Evolutionary conservation across 2,329 filamentous ascomycete genomes (phyloP).

Genomic region (Daldinia sp.): DNA sequence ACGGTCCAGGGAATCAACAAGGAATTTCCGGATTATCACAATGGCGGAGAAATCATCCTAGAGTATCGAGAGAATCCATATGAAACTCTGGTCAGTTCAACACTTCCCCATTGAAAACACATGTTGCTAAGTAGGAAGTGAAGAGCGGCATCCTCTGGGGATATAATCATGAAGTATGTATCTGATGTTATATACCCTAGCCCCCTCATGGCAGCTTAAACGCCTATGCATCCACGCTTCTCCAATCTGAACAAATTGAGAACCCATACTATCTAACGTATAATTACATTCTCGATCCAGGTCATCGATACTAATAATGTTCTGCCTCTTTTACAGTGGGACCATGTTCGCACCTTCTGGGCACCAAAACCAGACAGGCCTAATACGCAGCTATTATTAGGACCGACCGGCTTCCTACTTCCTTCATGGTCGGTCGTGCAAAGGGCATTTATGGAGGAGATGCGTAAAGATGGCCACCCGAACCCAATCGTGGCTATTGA

Average conservation of each 20-base stretch:
- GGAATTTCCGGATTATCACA: neutral
- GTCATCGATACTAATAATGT: neutral
- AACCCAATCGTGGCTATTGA: neutral
- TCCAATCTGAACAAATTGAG: no score
- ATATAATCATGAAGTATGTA: slow-evolving; percentile 26
- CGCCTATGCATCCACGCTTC: no score
- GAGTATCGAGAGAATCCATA: neutral
- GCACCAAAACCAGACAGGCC: neutral
- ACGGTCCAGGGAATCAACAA: neutral
- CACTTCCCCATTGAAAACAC: no score
- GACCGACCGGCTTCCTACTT: neutral
- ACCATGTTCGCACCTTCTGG: neutral
- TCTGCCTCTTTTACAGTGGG: neutral
- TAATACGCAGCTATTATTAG: neutral
- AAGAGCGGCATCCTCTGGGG: slow-evolving; percentile 36
- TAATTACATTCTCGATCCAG: neutral
- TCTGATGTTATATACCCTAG: neutral
- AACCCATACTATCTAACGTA: neutral
- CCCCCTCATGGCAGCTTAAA: no score
- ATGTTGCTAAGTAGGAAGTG: neutral
- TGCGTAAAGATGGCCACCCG: neutral
- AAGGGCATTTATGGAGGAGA: neutral
- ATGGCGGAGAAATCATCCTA: neutral
- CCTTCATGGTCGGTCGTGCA: neutral
- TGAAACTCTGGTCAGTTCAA: neutral